Conservation (phyloP, 148 eudicot species). For the Rhododendron ferrugineum region DNA sequence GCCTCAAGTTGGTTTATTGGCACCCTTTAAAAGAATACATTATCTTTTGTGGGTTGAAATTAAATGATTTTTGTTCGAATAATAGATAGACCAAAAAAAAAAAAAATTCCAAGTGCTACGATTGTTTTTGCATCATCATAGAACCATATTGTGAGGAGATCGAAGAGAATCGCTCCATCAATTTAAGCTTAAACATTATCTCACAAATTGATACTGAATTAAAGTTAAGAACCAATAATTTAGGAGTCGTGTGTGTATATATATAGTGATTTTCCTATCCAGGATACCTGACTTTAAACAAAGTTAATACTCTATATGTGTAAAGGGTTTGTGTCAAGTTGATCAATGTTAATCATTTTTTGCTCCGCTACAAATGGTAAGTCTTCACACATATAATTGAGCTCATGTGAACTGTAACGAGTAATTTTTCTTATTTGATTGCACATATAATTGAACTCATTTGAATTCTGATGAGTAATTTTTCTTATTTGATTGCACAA, state of each 20-base stretch:
- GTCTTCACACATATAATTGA: not conserved
- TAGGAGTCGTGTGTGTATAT: not conserved
- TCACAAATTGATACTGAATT: not conserved
- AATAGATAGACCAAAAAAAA: not conserved
- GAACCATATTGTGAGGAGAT: not conserved
- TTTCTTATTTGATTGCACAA: not conserved
- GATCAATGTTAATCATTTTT: not conserved
- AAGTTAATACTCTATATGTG: not conserved
- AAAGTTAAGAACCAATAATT: not conserved
- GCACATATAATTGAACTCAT: not conserved
- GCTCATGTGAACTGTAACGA: not conserved
- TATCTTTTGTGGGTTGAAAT: not conserved
- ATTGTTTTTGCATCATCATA: not conserved
- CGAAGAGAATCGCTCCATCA: not conserved
- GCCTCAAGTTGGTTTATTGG: not conserved
- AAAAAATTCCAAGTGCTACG: not conserved
- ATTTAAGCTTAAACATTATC: not conserved
- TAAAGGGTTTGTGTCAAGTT: not conserved
- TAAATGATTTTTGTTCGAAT: not conserved
- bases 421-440: not conserved
- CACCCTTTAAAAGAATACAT: not conserved
- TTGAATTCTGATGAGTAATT: not conserved
- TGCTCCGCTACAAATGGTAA: not conserved
- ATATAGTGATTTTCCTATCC: too few species aligned
- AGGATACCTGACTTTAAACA: too few species aligned